Evolutionary conservation across 2,329 filamentous ascomycete genomes (phyloP).

Genomic region (Mollisia scopiformis): DNA sequence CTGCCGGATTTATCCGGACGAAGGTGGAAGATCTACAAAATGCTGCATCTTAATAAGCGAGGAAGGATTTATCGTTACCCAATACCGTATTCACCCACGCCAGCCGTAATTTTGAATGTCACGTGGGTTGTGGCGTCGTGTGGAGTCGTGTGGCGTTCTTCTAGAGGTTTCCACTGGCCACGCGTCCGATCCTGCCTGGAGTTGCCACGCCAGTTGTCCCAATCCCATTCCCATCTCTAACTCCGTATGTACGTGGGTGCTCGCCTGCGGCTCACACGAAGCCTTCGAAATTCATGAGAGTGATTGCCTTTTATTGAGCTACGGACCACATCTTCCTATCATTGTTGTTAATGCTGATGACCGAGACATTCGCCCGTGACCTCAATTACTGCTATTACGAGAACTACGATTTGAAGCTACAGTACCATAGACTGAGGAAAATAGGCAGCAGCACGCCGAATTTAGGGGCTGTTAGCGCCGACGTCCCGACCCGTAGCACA

Average conservation of each 20-base stretch:
- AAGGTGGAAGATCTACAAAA: constrained; percentile 18
- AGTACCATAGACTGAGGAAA: no score
- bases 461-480: no score
- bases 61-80: constrained; percentile 9
- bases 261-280: no score
- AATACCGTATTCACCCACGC: not conserved
- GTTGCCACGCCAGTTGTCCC: not conserved
- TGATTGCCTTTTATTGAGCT: no score
- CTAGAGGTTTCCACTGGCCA: constrained; percentile 9
- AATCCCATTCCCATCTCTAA: constrained; percentile 10
- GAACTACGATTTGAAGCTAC: no score
- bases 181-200: constrained; percentile 6
- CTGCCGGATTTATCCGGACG: constrained; percentile 21
- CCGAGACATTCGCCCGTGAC: no score
- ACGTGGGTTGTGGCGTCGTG: constrained; percentile 3
- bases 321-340: no score
- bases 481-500: no score
- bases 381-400: no score
- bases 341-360: no score
- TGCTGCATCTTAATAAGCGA: constrained; percentile 21
- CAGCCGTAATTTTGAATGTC: not conserved
- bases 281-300: not conserved
- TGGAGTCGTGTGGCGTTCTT: constrained; percentile 9
- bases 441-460: no score
- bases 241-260: constrained; percentile 7